Evolutionary conservation across 768 basidiomycete species (phyloP).

Genomic region (Mycena metata): DNA sequence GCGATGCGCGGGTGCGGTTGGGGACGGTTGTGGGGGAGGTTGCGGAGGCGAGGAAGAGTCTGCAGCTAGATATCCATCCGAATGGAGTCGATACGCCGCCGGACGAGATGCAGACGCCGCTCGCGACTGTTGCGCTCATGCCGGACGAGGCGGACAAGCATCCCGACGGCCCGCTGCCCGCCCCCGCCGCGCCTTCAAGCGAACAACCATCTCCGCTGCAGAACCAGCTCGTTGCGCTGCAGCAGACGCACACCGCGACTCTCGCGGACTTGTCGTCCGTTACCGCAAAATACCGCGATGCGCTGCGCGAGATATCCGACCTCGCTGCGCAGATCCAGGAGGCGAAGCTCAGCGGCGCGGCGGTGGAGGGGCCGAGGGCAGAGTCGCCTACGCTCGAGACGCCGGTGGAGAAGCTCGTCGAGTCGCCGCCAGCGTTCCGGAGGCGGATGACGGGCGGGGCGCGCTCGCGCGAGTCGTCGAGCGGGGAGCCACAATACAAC

Average conservation of each 20-base stretch:
- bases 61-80: slow-evolving; percentile 63
- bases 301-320: slow-evolving; percentile 93
- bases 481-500: slow-evolving; percentile 60
- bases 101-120: slow-evolving; percentile 31
- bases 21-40: slow-evolving; percentile 79
- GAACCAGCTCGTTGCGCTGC: slow-evolving; percentile 79
- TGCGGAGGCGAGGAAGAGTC: slow-evolving; percentile 73
- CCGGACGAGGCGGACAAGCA: slow-evolving; percentile 33
- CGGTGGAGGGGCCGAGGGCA: slow-evolving; percentile 46
- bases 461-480: slow-evolving; percentile 60
- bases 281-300: slow-evolving; percentile 87
- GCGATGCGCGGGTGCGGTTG: slow-evolving; percentile 75
- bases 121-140: slow-evolving; percentile 26
- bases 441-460: slow-evolving; percentile 65
- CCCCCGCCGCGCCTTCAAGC: no score
- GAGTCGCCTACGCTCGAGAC: slow-evolving; percentile 56
- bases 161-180: slow-evolving; percentile 9
- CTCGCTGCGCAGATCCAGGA: slow-evolving; percentile 93
- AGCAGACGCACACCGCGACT: slow-evolving; percentile 85
- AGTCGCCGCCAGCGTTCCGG: slow-evolving; percentile 57
- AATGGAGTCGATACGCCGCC: slow-evolving; percentile 20
- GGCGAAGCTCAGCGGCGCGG: slow-evolving; percentile 72
- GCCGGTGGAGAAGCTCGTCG: slow-evolving; percentile 52
- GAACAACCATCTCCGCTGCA: no score
- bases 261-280: slow-evolving; percentile 84